Conservation (phyloP, 2,329 filamentous ascomycete genomes). For the Metarhizium album region DNA sequence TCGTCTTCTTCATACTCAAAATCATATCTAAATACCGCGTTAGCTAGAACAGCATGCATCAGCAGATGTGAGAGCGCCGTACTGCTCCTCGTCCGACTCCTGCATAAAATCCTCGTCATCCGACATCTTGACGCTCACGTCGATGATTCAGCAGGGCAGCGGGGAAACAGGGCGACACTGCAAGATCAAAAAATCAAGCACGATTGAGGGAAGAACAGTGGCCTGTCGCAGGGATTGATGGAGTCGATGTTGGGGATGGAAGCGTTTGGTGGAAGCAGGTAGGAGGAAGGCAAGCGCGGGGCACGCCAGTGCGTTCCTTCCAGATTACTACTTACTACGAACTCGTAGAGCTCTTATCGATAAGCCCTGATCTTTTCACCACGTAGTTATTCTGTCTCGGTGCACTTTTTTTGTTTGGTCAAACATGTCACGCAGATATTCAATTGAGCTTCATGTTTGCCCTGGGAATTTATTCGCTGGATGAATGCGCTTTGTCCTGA, state of each 20-base stretch:
- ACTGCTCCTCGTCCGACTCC: constrained; percentile 37
- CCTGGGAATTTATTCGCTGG: background rate
- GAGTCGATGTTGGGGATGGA: background rate
- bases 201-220: constrained; percentile 3
- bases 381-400: no score
- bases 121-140: constrained; percentile 28
- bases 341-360: background rate
- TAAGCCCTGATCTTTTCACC: no score
- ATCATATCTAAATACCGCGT: constrained; percentile 53
- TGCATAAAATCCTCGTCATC: constrained; percentile 42
- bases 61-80: constrained; percentile 7
- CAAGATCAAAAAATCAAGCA: background rate
- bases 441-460: background rate
- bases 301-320: background rate
- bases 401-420: no score
- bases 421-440: no score
- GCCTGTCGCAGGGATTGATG: background rate
- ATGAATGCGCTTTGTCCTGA: no score
- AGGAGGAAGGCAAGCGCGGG: background rate
- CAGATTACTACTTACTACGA: no score
- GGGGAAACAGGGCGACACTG: background rate
- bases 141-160: background rate
- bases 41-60: constrained; percentile 3
- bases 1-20: constrained; percentile 96
- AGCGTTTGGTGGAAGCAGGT: background rate